These are phyloP conservation scores for Hypoxylon sp. DNA, from an alignment of 2,329 filamentous ascomycete genomes.

Conservation along the genomic window DNA sequence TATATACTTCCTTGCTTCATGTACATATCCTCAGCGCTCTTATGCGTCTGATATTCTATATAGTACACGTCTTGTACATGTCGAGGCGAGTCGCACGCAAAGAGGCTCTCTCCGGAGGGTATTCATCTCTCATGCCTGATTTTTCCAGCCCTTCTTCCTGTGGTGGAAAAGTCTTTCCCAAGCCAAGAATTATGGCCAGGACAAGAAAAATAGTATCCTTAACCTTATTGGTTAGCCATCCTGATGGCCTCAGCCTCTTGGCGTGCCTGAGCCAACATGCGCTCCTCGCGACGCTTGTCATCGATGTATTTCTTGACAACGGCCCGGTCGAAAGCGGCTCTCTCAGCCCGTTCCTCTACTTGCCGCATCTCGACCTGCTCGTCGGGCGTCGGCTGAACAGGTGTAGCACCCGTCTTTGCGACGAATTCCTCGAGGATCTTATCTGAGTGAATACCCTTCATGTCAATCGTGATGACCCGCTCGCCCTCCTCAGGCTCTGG, in stretches of 20 bases:
- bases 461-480: slow-evolving; percentile 69
- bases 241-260: slow-evolving; percentile 64
- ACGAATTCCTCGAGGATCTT: slow-evolving; percentile 76
- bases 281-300: slow-evolving; percentile 74
- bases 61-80: slow-evolving; percentile 42
- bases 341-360: slow-evolving; percentile 67
- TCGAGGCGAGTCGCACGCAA: slow-evolving; percentile 18
- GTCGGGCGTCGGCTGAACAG: slow-evolving; percentile 69
- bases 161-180: neutral
- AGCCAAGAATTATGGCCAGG: neutral
- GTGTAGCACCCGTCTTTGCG: slow-evolving; percentile 71
- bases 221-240: slow-evolving; percentile 52
- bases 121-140: slow-evolving; percentile 6
- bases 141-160: neutral
- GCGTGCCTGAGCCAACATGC: slow-evolving; percentile 68
- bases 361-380: slow-evolving; percentile 72
- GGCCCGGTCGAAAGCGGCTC: slow-evolving; percentile 68
- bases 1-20: slow-evolving; percentile 43
- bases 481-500: slow-evolving; percentile 65
- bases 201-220: neutral
- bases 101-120: slow-evolving; percentile 4
- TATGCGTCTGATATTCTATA: slow-evolving; percentile 29
- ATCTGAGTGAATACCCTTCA: slow-evolving; percentile 72
- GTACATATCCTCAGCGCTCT: slow-evolving; percentile 25
- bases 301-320: slow-evolving; percentile 67